Base-by-base conservation (phyloP, 352 stramenopile genomes). In the Globisporangium parvum region DNA sequence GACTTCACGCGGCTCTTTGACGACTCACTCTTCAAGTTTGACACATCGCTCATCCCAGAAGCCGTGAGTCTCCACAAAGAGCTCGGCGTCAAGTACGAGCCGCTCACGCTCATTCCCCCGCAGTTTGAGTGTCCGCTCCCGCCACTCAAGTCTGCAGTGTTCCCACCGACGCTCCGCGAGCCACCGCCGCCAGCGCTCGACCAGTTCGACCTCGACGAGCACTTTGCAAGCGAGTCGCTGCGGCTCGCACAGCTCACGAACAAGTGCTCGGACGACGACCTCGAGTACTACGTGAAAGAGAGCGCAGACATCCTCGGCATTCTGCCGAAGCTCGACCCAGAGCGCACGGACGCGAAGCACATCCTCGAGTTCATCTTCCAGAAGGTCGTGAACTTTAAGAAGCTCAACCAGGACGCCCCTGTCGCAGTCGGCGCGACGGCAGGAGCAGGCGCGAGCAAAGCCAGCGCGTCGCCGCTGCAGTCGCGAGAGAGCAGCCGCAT, bases 201-300 rank as follows among this genome's bases (percentile, higher is more conserved):
- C 55, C 90, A 98, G 59, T 98, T 98, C 62, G 93, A 98, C 78
- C 77, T 98, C 18, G 96, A 98, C 65, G 96, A 98, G 66, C 92
- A 98, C 65, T 98, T 98, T 63, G 92, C 93, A 14, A 95, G 87
- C 60, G 86, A 97, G 58, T 82, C 79, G 17, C 69, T 97, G 40
- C 86, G 93, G 17, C 77, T 98, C 35, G 91, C 91, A 1, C 91
- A 98, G 67, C 87, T 98, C 47, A 97, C 90, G 11, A 98, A 98
- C 73, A 97, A 98, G 75, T 98, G 85, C 70, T 93, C 84, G 28
- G 89, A 98, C 57, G 83, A 96, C 54, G 90, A 98, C 52, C 67
- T 98, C 20, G 91, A 98, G 60, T 96, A 98, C 68, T 98, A 96
- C 70, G 75, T 98, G 49, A 80, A 88, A 53, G 93, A 98, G 61